Conservation (phyloP, 2,329 filamentous ascomycete species). For the Fusarium sp. region DNA sequence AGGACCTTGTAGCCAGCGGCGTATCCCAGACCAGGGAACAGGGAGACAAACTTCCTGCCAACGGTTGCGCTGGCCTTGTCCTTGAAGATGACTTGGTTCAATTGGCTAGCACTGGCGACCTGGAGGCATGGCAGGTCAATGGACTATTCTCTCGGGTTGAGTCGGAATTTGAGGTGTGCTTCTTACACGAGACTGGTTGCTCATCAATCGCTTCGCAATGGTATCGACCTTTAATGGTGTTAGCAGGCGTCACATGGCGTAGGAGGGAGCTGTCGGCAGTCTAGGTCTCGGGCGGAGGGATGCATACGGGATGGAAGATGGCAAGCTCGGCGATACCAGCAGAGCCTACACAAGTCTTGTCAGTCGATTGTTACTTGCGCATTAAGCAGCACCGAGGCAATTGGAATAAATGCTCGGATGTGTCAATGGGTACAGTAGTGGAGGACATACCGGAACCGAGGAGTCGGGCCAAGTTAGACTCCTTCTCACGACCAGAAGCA, state of each 20-base stretch:
- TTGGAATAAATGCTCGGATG: constrained; percentile 1
- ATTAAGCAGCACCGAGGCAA: not conserved
- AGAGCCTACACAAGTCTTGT: constrained; percentile 70
- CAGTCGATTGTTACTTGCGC: constrained; percentile 19
- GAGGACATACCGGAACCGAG: constrained; percentile 82
- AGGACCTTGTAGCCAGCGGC: constrained; percentile 98
- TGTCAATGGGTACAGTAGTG: constrained; percentile 14
- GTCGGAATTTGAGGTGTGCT: constrained; percentile 56
- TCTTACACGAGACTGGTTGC: constrained; percentile 81
- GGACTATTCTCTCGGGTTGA: constrained; percentile 1
- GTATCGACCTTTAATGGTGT: constrained; percentile 81
- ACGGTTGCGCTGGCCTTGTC: constrained; percentile 80
- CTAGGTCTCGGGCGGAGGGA: constrained; percentile 21
- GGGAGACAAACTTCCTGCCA: constrained; percentile 86
- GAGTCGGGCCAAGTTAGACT: constrained; percentile 89
- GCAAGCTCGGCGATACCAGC: constrained; percentile 94
- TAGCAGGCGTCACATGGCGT: constrained; percentile 29
- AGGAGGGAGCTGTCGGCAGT: constrained; percentile 7
- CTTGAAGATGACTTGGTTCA: constrained; percentile 95
- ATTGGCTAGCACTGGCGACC: constrained; percentile 61
- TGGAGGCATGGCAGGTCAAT: constrained; percentile 38
- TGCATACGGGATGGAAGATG: constrained; percentile 87
- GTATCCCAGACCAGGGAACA: constrained; percentile 97
- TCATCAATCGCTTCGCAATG: constrained; percentile 99
- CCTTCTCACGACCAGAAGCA: constrained; percentile 71